phyloP scores from a whole-genome alignment of 1,284 basidiomycete species.

The Trichosporon faecale region DNA sequence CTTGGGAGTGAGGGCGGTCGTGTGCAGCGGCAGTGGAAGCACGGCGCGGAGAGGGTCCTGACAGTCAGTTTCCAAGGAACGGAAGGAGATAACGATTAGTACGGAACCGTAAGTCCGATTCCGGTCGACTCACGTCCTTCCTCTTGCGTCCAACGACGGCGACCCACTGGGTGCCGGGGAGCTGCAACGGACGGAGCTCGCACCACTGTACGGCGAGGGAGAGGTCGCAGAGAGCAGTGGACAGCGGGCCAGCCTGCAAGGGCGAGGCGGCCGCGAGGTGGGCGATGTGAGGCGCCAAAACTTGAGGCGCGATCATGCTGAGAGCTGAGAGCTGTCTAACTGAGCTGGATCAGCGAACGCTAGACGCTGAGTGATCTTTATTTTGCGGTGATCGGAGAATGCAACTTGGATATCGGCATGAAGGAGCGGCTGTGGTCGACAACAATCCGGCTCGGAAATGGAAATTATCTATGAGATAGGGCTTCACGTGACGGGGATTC shows the following conservation, averaged over 20 bases:
- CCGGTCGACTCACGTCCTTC: constrained; percentile 31
- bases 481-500: constrained; percentile 3
- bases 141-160: constrained; percentile 47
- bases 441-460: constrained; percentile 7
- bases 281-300: constrained; percentile 12
- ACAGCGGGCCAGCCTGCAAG: constrained; percentile 45
- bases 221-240: constrained; percentile 48
- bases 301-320: not conserved
- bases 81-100: not conserved
- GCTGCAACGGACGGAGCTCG: constrained; percentile 35
- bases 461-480: constrained; percentile 3
- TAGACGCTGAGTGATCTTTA: constrained; percentile 1
- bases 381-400: constrained; percentile 6
- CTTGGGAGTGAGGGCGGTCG: constrained; percentile 43
- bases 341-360: not conserved
- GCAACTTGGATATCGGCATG: not conserved
- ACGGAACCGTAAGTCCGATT: constrained; percentile 4
- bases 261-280: constrained; percentile 22
- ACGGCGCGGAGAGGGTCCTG: constrained; percentile 50
- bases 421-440: not conserved
- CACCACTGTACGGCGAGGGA: constrained; percentile 51
- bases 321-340: not conserved
- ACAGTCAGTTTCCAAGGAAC: constrained; percentile 8
- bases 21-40: constrained; percentile 47
- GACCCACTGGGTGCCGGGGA: constrained; percentile 40